phyloP scores from a whole-genome alignment of 2,329 filamentous ascomycete species.

The Exophiala aquamarina region DNA sequence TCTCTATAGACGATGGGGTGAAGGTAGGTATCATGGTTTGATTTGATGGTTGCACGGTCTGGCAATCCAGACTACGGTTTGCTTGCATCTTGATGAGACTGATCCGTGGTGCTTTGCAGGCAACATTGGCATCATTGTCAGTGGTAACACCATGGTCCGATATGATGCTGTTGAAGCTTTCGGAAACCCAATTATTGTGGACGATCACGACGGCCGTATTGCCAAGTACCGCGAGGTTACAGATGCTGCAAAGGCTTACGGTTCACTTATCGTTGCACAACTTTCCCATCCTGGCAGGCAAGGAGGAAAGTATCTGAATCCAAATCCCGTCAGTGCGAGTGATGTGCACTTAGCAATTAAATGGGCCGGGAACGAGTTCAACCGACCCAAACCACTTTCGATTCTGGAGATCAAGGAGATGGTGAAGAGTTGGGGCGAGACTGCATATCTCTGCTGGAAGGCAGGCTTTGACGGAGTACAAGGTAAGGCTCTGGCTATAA shows the following conservation, averaged over 20 bases:
- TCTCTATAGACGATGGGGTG: conserved; percentile 63
- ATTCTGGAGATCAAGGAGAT: conserved; percentile 27
- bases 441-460: conserved; percentile 22
- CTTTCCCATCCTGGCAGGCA: conserved; percentile 65
- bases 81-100: background rate
- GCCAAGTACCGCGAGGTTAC: conserved; percentile 60
- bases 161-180: conserved; percentile 58
- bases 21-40: conserved; percentile 36
- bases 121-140: conserved; percentile 58
- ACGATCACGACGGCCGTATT: conserved; percentile 55
- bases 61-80: background rate
- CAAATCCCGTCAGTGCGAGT: conserved; percentile 52
- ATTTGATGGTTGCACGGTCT: background rate
- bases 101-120: conserved; percentile 24
- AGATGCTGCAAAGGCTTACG: conserved; percentile 55
- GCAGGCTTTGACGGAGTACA: conserved; percentile 28
- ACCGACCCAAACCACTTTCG: conserved; percentile 35
- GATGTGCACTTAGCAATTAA: conserved; percentile 47
- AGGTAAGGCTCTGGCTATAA: conserved; percentile 12
- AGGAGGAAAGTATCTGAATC: conserved; percentile 45
- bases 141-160: conserved; percentile 65
- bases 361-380: conserved; percentile 35
- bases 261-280: conserved; percentile 59
- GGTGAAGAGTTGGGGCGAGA: conserved; percentile 20
- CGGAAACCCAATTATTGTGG: conserved; percentile 61